Conservation (phyloP, 2,329 filamentous ascomycete species). For the Microsporum ferrugineum region DNA sequence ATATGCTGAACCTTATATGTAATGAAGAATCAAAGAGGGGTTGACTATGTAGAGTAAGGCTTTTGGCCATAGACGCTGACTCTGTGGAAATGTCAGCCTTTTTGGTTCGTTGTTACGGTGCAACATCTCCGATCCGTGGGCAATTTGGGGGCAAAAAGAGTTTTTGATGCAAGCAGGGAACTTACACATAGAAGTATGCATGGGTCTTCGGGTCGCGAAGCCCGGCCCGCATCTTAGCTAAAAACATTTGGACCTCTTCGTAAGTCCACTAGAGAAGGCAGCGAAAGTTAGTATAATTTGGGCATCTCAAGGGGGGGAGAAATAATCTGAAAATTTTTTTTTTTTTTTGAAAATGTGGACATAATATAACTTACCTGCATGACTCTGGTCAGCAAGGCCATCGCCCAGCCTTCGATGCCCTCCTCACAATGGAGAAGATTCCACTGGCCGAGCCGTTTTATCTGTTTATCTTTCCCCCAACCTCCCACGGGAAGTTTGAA, state of each 20-base stretch:
- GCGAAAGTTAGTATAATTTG: neutral
- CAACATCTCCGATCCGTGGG: neutral
- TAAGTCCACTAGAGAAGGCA: slow-evolving; percentile 16
- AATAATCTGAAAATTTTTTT: no score
- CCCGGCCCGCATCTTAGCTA: slow-evolving; percentile 18
- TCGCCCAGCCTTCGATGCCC: slow-evolving; percentile 15
- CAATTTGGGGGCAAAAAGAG: neutral
- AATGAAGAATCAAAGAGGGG: neutral
- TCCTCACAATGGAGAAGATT: slow-evolving; percentile 8
- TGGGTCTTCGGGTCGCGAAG: slow-evolving; percentile 17
- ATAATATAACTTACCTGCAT: slow-evolving; percentile 1
- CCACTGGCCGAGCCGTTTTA: slow-evolving; percentile 8
- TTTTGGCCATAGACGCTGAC: slow-evolving; percentile 1
- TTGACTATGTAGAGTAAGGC: neutral
- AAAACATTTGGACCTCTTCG: slow-evolving; percentile 17
- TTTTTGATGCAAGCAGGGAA: neutral
- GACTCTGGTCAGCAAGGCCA: slow-evolving; percentile 8
- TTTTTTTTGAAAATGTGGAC: neutral
- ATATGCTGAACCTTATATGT: neutral
- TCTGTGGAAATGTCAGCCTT: slow-evolving; percentile 1
- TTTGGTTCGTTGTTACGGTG: neutral
- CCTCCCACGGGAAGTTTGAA: slow-evolving; percentile 23
- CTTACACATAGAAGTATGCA: slow-evolving; percentile 13
- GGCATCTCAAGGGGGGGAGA: slow-evolving; percentile 6
- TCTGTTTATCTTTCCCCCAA: slow-evolving; percentile 17